phyloP scores from a whole-genome alignment of 2,329 filamentous ascomycete species.

The Alternaria sp. region DNA sequence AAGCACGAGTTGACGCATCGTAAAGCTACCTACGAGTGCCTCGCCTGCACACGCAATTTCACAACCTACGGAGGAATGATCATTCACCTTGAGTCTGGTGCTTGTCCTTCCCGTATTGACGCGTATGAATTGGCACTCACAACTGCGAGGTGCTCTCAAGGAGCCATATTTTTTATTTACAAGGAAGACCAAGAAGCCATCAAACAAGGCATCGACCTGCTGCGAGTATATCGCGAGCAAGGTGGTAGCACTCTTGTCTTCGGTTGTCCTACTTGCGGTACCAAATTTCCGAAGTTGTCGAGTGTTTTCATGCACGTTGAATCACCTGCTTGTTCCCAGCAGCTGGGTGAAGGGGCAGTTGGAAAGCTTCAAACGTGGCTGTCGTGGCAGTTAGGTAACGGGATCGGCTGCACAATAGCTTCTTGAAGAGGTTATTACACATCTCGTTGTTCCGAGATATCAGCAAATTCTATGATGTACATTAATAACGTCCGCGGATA shows the following conservation, averaged over 20 bases:
- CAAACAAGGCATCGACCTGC: neutral
- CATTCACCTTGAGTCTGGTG: conserved; percentile 12
- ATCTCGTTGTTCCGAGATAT: neutral
- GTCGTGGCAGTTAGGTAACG: too few species aligned
- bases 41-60: conserved; percentile 11
- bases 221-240: neutral
- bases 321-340: conserved; percentile 13
- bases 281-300: conserved; percentile 13
- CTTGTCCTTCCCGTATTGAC: conserved; percentile 3
- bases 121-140: conserved; percentile 18
- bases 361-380: neutral
- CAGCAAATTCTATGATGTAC: neutral
- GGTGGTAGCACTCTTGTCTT: neutral
- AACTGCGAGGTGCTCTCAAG: conserved; percentile 23
- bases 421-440: neutral
- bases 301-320: conserved; percentile 19
- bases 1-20: neutral
- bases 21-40: neutral
- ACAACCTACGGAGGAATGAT: conserved; percentile 18
- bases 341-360: conserved; percentile 1
- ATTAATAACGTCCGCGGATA: neutral
- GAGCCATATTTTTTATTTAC: neutral
- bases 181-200: neutral
- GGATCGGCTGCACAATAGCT: too few species aligned
- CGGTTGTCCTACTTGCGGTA: conserved; percentile 11